Evolutionary conservation across 345 rosid genomes (phyloP).

Genomic region (Turnera subulata): DNA sequence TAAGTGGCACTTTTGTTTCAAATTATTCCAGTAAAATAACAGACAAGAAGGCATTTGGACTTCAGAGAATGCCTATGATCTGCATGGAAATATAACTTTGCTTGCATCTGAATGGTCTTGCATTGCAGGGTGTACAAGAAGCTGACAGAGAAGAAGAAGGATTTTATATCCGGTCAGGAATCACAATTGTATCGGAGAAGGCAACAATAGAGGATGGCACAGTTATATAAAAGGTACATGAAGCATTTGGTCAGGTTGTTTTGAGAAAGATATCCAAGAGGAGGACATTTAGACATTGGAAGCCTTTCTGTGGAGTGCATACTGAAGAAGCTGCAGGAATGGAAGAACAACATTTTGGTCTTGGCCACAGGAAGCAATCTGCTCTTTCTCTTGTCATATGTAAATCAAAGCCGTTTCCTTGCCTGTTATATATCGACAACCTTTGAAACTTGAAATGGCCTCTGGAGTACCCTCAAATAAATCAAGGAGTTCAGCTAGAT

Average conservation of each 20-base stretch:
- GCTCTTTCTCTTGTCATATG: constrained; percentile 11
- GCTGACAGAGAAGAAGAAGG: constrained; percentile 78
- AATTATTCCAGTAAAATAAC: neutral
- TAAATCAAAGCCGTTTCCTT: constrained; percentile 7
- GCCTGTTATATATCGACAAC: neutral
- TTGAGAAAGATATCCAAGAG: neutral
- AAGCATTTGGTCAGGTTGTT: neutral
- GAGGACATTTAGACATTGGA: neutral
- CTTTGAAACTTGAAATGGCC: too few relatives aligned
- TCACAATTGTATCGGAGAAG: constrained; percentile 69
- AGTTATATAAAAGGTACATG: constrained; percentile 40
- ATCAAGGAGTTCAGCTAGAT: neutral
- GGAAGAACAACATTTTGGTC: constrained; percentile 25
- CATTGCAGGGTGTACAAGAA: constrained; percentile 69
- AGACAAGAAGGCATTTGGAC: neutral
- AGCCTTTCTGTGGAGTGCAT: neutral
- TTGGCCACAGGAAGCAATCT: constrained; percentile 9
- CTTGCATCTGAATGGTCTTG: constrained; percentile 2
- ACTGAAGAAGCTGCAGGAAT: constrained; percentile 11
- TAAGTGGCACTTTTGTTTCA: constrained; percentile 20
- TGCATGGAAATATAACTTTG: neutral
- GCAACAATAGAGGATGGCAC: constrained; percentile 80
- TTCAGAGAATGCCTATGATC: neutral
- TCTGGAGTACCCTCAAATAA: constrained; percentile 1
- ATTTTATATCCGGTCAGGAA: constrained; percentile 74